A percentile compares a stretch with the other conserved stretches of the same genome.
phyloP scores from a whole-genome alignment of 2,329 filamentous ascomycete genomes.

The Clarireedia hainanense region DNA sequence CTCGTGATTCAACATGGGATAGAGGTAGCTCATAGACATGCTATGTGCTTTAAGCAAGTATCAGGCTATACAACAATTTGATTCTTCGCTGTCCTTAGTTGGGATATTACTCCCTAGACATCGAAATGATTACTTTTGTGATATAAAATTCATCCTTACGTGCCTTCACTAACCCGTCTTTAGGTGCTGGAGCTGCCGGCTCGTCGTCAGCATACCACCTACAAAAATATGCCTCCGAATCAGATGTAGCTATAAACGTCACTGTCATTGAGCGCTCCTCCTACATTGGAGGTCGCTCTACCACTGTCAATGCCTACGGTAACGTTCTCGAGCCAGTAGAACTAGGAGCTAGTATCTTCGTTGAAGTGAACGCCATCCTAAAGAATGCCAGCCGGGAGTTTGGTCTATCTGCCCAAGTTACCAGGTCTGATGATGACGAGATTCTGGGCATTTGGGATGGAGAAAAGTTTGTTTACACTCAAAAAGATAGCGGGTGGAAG shows the following conservation, averaged over 20 bases:
- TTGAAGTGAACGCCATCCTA: constrained; percentile 75
- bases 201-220: constrained; percentile 83
- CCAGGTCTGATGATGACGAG: constrained; percentile 35
- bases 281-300: constrained; percentile 77
- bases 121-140: not conserved
- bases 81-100: not conserved
- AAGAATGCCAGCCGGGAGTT: constrained; percentile 65
- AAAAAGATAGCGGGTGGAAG: constrained; percentile 48
- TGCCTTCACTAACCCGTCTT: not conserved
- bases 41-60: too few species aligned
- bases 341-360: constrained; percentile 87
- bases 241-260: constrained; percentile 59
- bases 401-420: constrained; percentile 49
- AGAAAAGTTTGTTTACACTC: constrained; percentile 59
- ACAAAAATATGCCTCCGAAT: constrained; percentile 56
- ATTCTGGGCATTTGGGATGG: constrained; percentile 82
- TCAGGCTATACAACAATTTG: too few species aligned
- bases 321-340: constrained; percentile 65
- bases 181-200: constrained; percentile 84
- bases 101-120: not conserved
- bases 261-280: constrained; percentile 77
- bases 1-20: too few species aligned
- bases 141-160: not conserved
- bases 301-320: constrained; percentile 72
- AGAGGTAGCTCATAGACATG: too few species aligned